Evolutionary conservation across 768 basidiomycete genomes (phyloP).

Genomic region (Boletellus sp.): DNA sequence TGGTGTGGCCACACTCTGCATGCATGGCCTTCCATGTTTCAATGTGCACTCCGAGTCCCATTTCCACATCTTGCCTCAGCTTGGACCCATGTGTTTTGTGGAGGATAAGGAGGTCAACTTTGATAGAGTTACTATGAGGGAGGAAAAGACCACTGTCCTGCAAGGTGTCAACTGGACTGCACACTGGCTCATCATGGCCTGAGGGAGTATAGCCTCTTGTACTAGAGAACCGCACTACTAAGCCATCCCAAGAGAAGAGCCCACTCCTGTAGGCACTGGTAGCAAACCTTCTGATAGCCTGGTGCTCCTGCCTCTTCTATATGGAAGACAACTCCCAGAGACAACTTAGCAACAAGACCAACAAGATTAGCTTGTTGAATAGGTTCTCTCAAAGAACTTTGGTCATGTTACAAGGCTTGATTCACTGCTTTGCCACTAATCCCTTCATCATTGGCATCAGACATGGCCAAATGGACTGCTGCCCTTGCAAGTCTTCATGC

Average conservation of each 20-base stretch:
- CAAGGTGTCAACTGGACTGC: slow-evolving; percentile 85
- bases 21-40: slow-evolving; percentile 32
- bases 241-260: slow-evolving; percentile 62
- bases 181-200: slow-evolving; percentile 97
- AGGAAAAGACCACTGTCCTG: slow-evolving; percentile 79
- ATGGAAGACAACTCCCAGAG: slow-evolving; percentile 23
- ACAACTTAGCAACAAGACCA: slow-evolving; percentile 44
- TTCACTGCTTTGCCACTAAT: slow-evolving; percentile 83
- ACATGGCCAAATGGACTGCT: slow-evolving; percentile 74
- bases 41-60: slow-evolving; percentile 48
- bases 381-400: slow-evolving; percentile 92
- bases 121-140: slow-evolving; percentile 80
- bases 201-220: slow-evolving; percentile 98
- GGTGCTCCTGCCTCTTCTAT: slow-evolving; percentile 19
- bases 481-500: slow-evolving; percentile 85
- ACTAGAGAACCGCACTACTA: slow-evolving; percentile 93
- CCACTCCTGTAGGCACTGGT: slow-evolving; percentile 22
- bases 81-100: slow-evolving; percentile 83
- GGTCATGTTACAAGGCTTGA: slow-evolving; percentile 90
- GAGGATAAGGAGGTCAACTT: slow-evolving; percentile 99
- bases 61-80: slow-evolving; percentile 42
- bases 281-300: slow-evolving; percentile 28
- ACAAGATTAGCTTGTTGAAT: slow-evolving; percentile 79
- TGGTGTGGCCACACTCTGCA: slow-evolving; percentile 60
- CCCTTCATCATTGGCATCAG: slow-evolving; percentile 40